Base-by-base conservation (phyloP, 208 protist genomes). In the Acanthamoeba castellanii region DNA sequence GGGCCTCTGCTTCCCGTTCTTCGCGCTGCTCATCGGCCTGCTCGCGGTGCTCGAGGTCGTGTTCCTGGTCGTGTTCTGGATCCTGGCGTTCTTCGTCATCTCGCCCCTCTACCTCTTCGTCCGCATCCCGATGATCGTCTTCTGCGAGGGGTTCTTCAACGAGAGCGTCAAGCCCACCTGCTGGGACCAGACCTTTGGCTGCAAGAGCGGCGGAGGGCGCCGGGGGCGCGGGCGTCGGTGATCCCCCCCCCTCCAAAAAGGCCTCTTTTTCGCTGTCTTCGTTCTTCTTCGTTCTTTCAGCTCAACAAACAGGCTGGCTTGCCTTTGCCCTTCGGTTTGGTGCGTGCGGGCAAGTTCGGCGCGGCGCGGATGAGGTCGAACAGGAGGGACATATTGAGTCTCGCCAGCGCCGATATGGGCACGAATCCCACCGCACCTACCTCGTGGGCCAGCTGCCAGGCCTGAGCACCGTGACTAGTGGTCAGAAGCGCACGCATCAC, bases 171-270 rank as follows among this genome's bases (percentile, higher is more conserved):
- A 85, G 47, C 76, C 76, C 76, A 85, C 42, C 34, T 85, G 76
- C n/a, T 85, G 76, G 76, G 76, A 85, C 30, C 13, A 85, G 76
- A 85, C 76, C 45, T 85, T 85, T 85, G 76, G 76, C 76, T 85
- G 76, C n/a, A 8, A 76, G 57, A 20, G 57, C 57, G n/a, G n/a
- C n/a, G n/a, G n/a, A n/a, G n/a, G n/a, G n/a, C n/a, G n/a, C n/a
- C n/a, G n/a, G n/a, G n/a, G n/a, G n/a, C n/a, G n/a, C n/a, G n/a
- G n/a, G n/a, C n/a, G n/a, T n/a, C n/a, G n/a, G n/a, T n/a, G n/a
- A n/a, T n/a, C n/a, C n/a, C n/a, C n/a, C n/a, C n/a, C n/a, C n/a
- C n/a, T n/a, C n/a, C n/a, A n/a, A n/a, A n/a, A n/a, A n/a, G n/a
- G n/a, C n/a, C n/a, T n/a, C n/a, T n/a, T n/a, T n/a, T n/a, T n/a